Percentiles rank a stretch among this genome's conserved stretches.
Evolutionary conservation across 305 asterid genomes (phyloP).

Genomic region (Fraxinus sp.): DNA sequence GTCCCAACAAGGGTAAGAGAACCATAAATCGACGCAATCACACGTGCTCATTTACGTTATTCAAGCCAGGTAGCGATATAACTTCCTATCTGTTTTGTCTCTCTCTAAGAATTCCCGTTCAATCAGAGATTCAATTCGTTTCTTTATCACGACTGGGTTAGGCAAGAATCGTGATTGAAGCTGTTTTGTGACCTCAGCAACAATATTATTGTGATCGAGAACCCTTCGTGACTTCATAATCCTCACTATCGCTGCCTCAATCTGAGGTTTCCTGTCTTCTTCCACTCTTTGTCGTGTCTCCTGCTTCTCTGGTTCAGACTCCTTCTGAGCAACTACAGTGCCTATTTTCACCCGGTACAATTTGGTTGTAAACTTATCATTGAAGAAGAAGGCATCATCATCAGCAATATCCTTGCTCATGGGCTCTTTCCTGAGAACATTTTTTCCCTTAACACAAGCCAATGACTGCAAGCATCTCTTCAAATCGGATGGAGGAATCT

Average conservation of each 20-base stretch:
- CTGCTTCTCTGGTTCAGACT: constrained; percentile 33
- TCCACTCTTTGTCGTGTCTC: constrained; percentile 35
- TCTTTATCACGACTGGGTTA: constrained; percentile 35
- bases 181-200: constrained; percentile 36
- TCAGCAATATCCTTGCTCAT: constrained; percentile 36
- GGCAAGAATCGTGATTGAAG: constrained; percentile 33
- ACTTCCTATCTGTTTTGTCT: constrained; percentile 34
- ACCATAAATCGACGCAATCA: neutral
- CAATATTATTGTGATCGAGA: constrained; percentile 33
- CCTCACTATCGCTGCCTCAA: constrained; percentile 37
- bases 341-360: constrained; percentile 32
- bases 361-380: constrained; percentile 29
- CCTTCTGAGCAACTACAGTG: constrained; percentile 36
- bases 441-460: constrained; percentile 40
- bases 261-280: constrained; percentile 35
- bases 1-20: constrained; percentile 2
- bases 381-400: constrained; percentile 30
- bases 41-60: neutral
- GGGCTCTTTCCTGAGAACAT: constrained; percentile 34
- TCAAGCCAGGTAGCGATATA: constrained; percentile 37
- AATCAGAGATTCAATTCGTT: constrained; percentile 35
- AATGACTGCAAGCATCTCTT: constrained; percentile 39
- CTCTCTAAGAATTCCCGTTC: constrained; percentile 37
- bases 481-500: constrained; percentile 29
- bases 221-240: constrained; percentile 36